phyloP scores from a whole-genome alignment of 176 grass and related monocot species.

The Eragrostis nindensis region DNA sequence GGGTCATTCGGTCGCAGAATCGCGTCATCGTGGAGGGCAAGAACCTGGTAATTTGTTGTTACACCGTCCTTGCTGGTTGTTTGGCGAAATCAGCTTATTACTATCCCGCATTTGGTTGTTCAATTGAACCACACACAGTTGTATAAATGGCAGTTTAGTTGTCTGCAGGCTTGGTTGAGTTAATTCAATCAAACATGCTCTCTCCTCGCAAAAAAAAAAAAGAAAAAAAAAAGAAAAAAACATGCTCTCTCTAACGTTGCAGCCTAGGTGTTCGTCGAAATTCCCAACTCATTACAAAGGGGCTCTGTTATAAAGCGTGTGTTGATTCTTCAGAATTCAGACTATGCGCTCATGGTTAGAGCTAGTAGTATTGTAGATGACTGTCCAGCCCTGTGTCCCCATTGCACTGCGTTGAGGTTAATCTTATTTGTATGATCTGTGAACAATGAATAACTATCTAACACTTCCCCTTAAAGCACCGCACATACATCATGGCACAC shows the following conservation, averaged over 20 bases:
- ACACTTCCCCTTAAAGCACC: not conserved
- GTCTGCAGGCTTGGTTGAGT: not conserved
- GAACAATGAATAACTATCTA: not conserved
- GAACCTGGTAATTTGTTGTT: conserved; percentile 64
- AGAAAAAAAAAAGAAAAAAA: too few relatives aligned
- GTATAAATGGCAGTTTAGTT: not conserved
- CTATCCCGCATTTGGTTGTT: not conserved
- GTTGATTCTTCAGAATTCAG: not conserved
- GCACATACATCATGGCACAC: not conserved
- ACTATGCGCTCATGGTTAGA: not conserved
- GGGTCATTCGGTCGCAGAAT: conserved; percentile 86
- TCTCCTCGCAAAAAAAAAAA: too few relatives aligned
- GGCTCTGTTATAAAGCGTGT: not conserved
- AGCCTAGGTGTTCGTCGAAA: not conserved
- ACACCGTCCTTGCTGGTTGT: not conserved
- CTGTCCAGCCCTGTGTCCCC: not conserved
- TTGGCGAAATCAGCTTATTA: not conserved
- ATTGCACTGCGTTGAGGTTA: too few relatives aligned
- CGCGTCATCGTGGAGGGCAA: conserved; percentile 95
- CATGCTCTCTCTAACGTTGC: not conserved
- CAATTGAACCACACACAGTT: not conserved
- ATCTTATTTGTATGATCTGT: not conserved
- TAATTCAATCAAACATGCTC: not conserved
- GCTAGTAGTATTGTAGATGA: not conserved
- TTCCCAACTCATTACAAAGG: not conserved